Conservation (phyloP, 1,284 basidiomycete genomes). For the Rhizoctonia solani region DNA sequence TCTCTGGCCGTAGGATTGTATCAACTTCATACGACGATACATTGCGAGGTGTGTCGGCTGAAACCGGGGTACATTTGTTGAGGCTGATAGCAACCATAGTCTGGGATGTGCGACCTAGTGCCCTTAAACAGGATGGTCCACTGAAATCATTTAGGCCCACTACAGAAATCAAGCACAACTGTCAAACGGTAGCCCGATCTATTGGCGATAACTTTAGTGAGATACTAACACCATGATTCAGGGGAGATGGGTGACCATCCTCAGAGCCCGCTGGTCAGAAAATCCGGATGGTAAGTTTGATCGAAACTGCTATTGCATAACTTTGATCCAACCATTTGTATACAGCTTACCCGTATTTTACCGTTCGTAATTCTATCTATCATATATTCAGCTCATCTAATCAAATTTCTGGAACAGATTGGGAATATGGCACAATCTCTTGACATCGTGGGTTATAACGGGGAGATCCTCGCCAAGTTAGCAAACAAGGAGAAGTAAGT, state of each 20-base stretch:
- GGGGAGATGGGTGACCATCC: conserved; percentile 77
- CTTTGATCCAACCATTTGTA: background rate
- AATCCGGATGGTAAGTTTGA: conserved; percentile 59
- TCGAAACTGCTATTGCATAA: background rate
- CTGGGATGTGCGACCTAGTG: conserved; percentile 53
- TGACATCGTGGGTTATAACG: conserved; percentile 73
- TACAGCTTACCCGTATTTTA: conserved; percentile 70
- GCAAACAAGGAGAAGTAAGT: conserved; percentile 59
- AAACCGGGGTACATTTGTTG: background rate
- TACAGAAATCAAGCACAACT: conserved; percentile 61
- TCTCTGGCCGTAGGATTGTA: conserved; percentile 70
- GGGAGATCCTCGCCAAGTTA: conserved; percentile 65
- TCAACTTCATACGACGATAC: conserved; percentile 81
- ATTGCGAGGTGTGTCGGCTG: conserved; percentile 58
- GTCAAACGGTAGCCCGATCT: conserved; percentile 63
- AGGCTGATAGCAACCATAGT: conserved; percentile 51
- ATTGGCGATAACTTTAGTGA: background rate
- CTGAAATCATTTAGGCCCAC: conserved; percentile 61
- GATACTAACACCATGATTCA: conserved; percentile 42
- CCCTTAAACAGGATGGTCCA: conserved; percentile 45
- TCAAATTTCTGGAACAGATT: conserved; percentile 51
- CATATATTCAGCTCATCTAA: background rate
- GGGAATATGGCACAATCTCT: conserved; percentile 76
- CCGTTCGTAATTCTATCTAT: conserved; percentile 53
- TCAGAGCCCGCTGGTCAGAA: conserved; percentile 73